Evolutionary conservation across 2,329 filamentous ascomycete genomes (phyloP).

Genomic region (Epichloe baconii): DNA sequence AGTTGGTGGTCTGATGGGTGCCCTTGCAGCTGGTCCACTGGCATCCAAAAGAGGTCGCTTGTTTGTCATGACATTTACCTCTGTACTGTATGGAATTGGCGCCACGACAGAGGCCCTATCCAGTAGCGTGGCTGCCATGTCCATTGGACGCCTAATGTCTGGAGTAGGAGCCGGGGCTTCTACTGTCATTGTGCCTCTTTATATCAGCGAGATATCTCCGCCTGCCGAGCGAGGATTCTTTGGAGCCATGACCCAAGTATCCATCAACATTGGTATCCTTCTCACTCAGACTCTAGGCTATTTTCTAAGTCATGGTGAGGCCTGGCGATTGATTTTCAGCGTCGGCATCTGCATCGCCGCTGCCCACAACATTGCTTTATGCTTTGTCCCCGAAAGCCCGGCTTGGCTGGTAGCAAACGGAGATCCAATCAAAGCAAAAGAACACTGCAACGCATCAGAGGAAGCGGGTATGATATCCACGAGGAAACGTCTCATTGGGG

Average conservation of each 20-base stretch:
- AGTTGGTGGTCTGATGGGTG: slow-evolving; percentile 73
- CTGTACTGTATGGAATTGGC: slow-evolving; percentile 62
- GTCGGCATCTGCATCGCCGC: slow-evolving; percentile 56
- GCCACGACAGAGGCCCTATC: slow-evolving; percentile 65
- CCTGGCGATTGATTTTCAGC: slow-evolving; percentile 76
- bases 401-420: slow-evolving; percentile 67
- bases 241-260: slow-evolving; percentile 75
- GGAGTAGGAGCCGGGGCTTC: slow-evolving; percentile 78
- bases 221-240: slow-evolving; percentile 65
- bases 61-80: slow-evolving; percentile 63
- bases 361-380: slow-evolving; percentile 55
- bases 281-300: slow-evolving; percentile 73
- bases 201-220: slow-evolving; percentile 85
- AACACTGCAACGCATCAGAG: slow-evolving; percentile 64
- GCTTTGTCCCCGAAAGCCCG: slow-evolving; percentile 75
- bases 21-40: slow-evolving; percentile 66
- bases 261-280: slow-evolving; percentile 85
- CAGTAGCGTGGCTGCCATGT: slow-evolving; percentile 51
- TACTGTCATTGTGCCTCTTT: slow-evolving; percentile 87
- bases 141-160: slow-evolving; percentile 62
- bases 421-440: slow-evolving; percentile 46
- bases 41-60: slow-evolving; percentile 66
- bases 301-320: slow-evolving; percentile 65
- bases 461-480: slow-evolving; percentile 52
- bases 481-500: slow-evolving; percentile 57